phyloP scores from a whole-genome alignment of 1,284 basidiomycete genomes.

The Vanrija sp. region DNA sequence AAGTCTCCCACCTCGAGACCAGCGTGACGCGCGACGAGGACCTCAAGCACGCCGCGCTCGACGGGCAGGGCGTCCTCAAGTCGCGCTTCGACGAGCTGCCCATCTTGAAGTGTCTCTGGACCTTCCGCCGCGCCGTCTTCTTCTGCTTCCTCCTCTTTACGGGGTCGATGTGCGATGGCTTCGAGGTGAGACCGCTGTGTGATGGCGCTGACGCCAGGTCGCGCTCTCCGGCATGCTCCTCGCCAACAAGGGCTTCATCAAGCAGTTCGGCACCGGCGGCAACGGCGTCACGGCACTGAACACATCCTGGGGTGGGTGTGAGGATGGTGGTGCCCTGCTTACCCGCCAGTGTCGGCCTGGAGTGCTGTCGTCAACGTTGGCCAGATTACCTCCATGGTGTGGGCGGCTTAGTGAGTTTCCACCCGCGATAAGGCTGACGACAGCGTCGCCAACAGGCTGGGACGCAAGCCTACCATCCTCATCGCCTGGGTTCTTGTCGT shows the following conservation, averaged over 20 bases:
- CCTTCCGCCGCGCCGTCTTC: constrained; percentile 16
- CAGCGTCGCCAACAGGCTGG: constrained; percentile 18
- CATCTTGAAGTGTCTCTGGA: constrained; percentile 16
- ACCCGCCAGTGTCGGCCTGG: constrained; percentile 20
- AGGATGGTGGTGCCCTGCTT: neutral
- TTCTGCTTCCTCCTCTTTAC: constrained; percentile 19
- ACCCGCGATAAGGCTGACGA: neutral
- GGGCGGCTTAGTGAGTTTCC: no score
- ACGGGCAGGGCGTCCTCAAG: constrained; percentile 10
- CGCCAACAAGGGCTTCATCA: constrained; percentile 18
- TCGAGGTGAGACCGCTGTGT: constrained; percentile 8
- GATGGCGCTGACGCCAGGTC: constrained; percentile 1
- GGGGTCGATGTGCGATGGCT: constrained; percentile 20
- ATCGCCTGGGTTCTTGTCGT: constrained; percentile 11
- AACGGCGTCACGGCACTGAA: constrained; percentile 6
- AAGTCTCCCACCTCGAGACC: constrained; percentile 4
- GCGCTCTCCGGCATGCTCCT: constrained; percentile 7
- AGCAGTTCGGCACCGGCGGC: constrained; percentile 11
- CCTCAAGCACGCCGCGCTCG: neutral
- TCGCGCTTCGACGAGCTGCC: constrained; percentile 22
- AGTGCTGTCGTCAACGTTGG: constrained; percentile 12
- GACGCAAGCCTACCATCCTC: constrained; percentile 17
- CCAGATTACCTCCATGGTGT: neutral
- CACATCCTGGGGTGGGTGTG: constrained; percentile 11
- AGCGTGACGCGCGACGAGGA: neutral